A percentile compares a stretch with the other conserved stretches of the same genome.
These are phyloP conservation scores for Tetradesmus obliquus DNA, from an alignment of 139 green algal species.

Conservation along the genomic window DNA sequence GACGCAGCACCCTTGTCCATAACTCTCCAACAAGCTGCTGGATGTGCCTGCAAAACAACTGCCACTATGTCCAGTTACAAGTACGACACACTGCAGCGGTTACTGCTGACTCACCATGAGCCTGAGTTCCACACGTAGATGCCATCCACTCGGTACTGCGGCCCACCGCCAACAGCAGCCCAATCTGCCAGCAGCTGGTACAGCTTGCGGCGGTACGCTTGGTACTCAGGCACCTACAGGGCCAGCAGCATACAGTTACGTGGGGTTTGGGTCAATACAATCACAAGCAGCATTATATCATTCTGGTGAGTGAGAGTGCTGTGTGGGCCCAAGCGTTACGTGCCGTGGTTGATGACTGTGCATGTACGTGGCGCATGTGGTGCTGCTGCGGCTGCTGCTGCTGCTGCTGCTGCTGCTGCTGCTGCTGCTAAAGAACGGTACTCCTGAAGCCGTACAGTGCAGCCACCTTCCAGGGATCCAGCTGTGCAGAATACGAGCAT, in stretches of 20 bases:
- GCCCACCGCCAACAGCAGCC: neutral
- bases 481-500: neutral
- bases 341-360: no score
- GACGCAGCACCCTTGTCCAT: neutral
- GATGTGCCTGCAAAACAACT: no score
- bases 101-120: neutral
- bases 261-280: no score
- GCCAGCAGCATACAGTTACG: no score
- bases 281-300: no score
- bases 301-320: no score
- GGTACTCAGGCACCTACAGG: neutral
- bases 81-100: neutral
- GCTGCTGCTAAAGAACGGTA: no score
- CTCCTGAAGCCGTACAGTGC: no score
- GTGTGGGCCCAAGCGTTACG: no score
- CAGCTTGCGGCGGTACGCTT: neutral
- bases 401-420: no score
- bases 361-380: neutral
- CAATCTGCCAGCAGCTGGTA: neutral
- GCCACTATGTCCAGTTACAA: neutral
- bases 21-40: neutral
- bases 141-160: slow-evolving; percentile 9
- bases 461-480: neutral
- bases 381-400: no score
- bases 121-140: neutral